Base-by-base conservation (phyloP, 306 rosid genomes). In the Morella rubra region DNA sequence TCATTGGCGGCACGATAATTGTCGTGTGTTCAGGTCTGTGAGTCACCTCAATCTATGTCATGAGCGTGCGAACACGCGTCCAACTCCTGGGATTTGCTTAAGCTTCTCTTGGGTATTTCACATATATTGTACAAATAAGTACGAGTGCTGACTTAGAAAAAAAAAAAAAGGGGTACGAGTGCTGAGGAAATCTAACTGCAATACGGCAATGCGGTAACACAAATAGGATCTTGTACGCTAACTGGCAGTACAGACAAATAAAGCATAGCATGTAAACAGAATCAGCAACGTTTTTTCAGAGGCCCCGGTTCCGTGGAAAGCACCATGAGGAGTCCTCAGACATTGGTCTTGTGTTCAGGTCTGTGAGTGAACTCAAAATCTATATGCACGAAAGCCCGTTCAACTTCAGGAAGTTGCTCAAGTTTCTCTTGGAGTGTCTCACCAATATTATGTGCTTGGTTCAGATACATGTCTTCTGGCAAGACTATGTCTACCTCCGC, bases 401-500 rank as follows among this genome's bases (percentile, higher is more conserved):
- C 97, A 20, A 92, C 96, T n/a, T 90, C 93, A 13, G 90, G 88
- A 71, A 90, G 88, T 24, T 84, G 92, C 81, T 92, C 97, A 1
- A 92, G 79, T 76, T 92, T 90, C 78, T 76, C 93, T 76, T 92
- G 97, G 22, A 92, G 92, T 27, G 84, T 81, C 87, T 92, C 97
- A 0, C 93, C 97, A 52, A 92, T 92, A 67, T 92, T 86, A 79
- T 92, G 97, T 13, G 97, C 96, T 81, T 81, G 69, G 52, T 83
- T 58, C 20, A 92, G 85, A 73, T 80, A 76, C 96, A 88, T 90
- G 80, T 88, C 82, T 54, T 85, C 90, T 7, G 91, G 96, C 64
- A 92, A 81, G 44, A 92, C 96, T 5, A 92, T 87, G 83, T 92
- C 97, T 44, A 88, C 96, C 87, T 92, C 97, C 15, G 85, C 97